phyloP scores from a whole-genome alignment of 805 yeast genomes.

The Cyberlindnera maritima region DNA sequence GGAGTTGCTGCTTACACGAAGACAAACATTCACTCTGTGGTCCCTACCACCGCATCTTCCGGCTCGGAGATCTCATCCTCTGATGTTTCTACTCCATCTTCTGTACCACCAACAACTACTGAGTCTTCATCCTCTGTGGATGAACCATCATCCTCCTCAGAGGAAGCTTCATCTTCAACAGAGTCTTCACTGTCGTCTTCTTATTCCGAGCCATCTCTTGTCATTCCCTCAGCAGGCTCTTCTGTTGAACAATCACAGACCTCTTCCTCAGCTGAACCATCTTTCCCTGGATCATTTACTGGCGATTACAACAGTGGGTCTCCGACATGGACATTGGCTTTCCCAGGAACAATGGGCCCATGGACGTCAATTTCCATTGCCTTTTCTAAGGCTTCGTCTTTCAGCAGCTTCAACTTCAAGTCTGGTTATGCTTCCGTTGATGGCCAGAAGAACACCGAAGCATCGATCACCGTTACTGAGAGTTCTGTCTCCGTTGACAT shows the following conservation, averaged over 20 bases:
- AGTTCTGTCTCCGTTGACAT: background rate
- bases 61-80: background rate
- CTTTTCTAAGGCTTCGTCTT: background rate
- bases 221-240: background rate
- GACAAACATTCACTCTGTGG: background rate
- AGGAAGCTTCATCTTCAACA: background rate
- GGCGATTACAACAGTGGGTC: background rate
- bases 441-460: background rate
- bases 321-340: background rate
- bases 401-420: background rate
- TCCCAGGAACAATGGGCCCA: background rate
- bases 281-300: background rate
- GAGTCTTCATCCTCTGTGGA: background rate
- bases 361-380: background rate
- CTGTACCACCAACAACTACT: background rate
- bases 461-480: background rate
- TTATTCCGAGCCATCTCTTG: background rate
- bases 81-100: background rate
- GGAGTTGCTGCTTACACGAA: background rate
- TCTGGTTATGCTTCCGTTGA: background rate
- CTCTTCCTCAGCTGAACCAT: background rate
- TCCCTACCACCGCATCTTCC: background rate
- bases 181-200: background rate
- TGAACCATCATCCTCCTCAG: background rate
- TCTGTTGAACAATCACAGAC: background rate